Base-by-base conservation (phyloP, 2,329 filamentous ascomycete species). In the Cercospora berteroae region DNA sequence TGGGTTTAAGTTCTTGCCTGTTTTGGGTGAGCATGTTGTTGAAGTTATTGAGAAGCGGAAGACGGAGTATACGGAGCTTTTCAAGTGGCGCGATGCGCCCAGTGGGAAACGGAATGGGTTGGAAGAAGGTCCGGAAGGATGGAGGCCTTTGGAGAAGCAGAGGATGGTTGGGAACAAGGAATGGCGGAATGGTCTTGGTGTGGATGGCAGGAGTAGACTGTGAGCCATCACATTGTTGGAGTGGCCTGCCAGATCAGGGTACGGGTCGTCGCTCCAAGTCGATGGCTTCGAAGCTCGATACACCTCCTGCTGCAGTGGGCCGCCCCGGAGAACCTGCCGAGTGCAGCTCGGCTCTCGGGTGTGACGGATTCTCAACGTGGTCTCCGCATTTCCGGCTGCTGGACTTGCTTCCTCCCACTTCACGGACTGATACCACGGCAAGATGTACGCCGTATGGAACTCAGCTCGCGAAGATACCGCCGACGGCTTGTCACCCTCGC, bases 1-100 rank as follows among this genome's bases (percentile, higher is more conserved):
- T 67, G 76, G 73, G 0, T 78, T 77, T 66, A 77, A 77, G 64
- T 77, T 74, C 62, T 48, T 78, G 58, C 76, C 76, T 5, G 74
- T 75, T 7, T 20, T 77, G 39, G 76, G 76, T 1, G 69, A 69
- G 31, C 69, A 75, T 66, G 66, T 77, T 6, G 74, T 76, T 0
- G 74, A 76, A 65, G 69, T 75, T 5, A 67, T 72, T 5, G 71
- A 69, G 60, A 44, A 61, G 44, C 66, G 62, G 39, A 56, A 69
- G 10, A 73, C 72, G 5, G 68, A 68, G 29, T 75, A 74, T 29
- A 75, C 73, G n/a, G 33, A 68, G 9, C 52, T 76, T 1, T 75
- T 74, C 56, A 29, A 52, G 20, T 75, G 74, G 74, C 59, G 73
- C 39, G 63, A 69, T 16, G 69, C 70, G 18, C 69, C 72, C 2